These are phyloP conservation scores for Aspergillus niger DNA, from an alignment of 2,329 filamentous ascomycete species.

Conservation along the genomic window DNA sequence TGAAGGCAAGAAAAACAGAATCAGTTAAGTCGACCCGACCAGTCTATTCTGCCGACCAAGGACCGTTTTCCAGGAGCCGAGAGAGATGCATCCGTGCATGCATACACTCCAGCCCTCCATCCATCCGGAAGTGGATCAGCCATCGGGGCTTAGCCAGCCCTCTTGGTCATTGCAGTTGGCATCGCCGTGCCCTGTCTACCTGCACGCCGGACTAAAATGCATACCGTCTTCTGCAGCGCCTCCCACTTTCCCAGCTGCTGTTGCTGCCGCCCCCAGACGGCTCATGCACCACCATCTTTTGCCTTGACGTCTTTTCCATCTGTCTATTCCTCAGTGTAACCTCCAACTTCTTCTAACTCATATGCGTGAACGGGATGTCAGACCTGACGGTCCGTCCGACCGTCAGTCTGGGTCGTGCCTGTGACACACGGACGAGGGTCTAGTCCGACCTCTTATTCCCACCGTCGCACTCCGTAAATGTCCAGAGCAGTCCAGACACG, in stretches of 20 bases:
- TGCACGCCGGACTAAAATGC: not conserved
- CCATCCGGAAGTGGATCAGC: slow-evolving; percentile 27
- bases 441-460: slow-evolving; percentile 7
- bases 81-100: slow-evolving; percentile 10
- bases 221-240: not conserved
- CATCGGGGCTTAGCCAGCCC: slow-evolving; percentile 33
- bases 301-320: not conserved
- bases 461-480: not conserved
- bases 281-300: not conserved
- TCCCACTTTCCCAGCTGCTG: not conserved
- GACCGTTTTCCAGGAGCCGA: slow-evolving; percentile 6
- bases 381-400: not conserved
- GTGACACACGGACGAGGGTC: not conserved
- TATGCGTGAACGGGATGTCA: not conserved
- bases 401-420: slow-evolving; percentile 2
- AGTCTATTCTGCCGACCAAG: not conserved
- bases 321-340: slow-evolving; percentile 1
- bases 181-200: slow-evolving; percentile 10
- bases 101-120: not conserved
- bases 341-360: not conserved
- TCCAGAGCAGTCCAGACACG: not conserved
- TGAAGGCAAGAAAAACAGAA: not conserved
- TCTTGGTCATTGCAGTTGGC: slow-evolving; percentile 8
- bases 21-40: not conserved
- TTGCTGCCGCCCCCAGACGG: not conserved